These are phyloP conservation scores for Coemansia sp. DNA, from an alignment of 192 early-diverging fungal species.

Conservation along the genomic window DNA sequence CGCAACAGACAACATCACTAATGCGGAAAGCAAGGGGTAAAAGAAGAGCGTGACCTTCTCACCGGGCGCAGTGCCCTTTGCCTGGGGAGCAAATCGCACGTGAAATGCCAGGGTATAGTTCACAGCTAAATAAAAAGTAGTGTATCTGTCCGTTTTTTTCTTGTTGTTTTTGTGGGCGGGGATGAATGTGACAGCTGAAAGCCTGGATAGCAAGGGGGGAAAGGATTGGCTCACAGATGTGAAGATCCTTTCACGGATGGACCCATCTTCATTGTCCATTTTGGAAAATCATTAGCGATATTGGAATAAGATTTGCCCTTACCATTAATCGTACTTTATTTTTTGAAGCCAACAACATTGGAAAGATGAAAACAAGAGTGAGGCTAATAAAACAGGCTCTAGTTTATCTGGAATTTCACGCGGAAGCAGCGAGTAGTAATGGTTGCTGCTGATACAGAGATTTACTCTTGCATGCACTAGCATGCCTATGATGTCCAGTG, in stretches of 20 bases:
- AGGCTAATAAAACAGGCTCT: conserved; percentile 3
- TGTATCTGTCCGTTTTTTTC: not conserved
- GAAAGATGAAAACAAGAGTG: not conserved
- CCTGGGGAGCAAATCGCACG: conserved; percentile 1
- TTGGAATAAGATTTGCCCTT: not conserved
- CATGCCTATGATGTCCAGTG: not conserved
- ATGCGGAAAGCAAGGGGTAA: conserved; percentile 4
- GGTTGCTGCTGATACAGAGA: not conserved
- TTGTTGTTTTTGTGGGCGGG: not conserved
- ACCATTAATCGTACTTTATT: not conserved
- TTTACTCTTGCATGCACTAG: not conserved
- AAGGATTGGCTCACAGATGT: conserved; percentile 3
- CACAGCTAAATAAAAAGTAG: not conserved
- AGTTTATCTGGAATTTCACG: not conserved
- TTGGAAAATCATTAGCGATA: not conserved
- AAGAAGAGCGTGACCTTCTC: not conserved
- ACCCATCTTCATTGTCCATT: no score
- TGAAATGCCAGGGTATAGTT: not conserved
- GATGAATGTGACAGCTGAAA: not conserved
- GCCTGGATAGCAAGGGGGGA: not conserved
- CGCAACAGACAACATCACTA: not conserved
- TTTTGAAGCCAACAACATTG: not conserved
- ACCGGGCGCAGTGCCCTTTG: not conserved
- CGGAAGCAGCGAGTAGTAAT: not conserved
- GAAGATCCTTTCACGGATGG: no score